phyloP scores from a whole-genome alignment of 164 flowering plant species.

The Cinnamomum micranthum region DNA sequence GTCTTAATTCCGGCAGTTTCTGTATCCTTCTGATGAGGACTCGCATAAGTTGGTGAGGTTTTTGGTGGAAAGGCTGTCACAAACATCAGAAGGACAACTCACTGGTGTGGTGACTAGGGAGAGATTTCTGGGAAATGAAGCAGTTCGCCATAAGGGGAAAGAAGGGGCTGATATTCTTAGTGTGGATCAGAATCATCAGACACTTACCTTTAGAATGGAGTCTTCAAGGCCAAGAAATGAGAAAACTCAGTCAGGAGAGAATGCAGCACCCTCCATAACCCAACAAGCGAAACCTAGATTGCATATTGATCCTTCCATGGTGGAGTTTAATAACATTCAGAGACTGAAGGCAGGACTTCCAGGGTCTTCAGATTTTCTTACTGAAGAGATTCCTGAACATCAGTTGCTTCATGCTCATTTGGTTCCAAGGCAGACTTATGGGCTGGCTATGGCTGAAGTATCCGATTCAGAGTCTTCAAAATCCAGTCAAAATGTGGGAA shows the following conservation, averaged over 20 bases:
- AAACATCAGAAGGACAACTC: conserved; percentile 25
- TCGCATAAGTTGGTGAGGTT: conserved; percentile 62
- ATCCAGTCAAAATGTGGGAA: conserved; percentile 5
- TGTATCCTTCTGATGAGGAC: conserved; percentile 87
- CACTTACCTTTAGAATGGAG: conserved; percentile 12
- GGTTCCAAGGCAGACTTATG: conserved; percentile 7
- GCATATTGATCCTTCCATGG: not conserved
- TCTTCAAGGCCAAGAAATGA: conserved; percentile 6
- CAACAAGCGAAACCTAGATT: not conserved
- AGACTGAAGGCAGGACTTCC: not conserved
- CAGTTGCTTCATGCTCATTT: conserved; percentile 4
- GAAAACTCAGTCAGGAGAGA: conserved; percentile 24
- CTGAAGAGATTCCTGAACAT: conserved; percentile 1
- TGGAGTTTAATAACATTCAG: not conserved
- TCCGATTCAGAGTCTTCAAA: conserved; percentile 1
- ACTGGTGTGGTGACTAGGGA: conserved; percentile 8
- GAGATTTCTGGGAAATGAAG: conserved; percentile 11
- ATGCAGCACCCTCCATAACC: conserved; percentile 7
- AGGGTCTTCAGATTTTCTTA: conserved; percentile 10
- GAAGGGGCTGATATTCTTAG: conserved; percentile 15
- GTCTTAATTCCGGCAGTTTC: conserved; percentile 81
- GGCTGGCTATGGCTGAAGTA: conserved; percentile 5
- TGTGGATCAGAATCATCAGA: conserved; percentile 15
- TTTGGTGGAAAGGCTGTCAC: conserved; percentile 64
- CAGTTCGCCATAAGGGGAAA: not conserved